Base-by-base conservation (phyloP, 177 flowering plant genomes). In the Vitis hybrid region DNA sequence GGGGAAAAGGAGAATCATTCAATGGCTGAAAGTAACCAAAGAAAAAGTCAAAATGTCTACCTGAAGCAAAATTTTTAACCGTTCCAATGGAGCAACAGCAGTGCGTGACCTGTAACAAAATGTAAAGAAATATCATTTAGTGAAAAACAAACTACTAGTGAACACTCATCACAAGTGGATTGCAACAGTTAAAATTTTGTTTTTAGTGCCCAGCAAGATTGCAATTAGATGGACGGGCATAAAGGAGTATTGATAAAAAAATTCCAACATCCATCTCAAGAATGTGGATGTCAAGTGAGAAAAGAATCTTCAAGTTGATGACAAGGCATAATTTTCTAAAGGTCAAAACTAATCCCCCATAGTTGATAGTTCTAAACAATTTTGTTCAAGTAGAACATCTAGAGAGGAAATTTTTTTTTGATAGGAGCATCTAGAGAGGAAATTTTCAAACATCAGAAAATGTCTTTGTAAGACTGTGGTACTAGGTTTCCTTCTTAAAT, bases 1-100 rank as follows among this genome's bases (percentile, higher is more conserved):
- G 64, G 24, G 32, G 52, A n/a, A 55, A 48, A 12, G 13, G 12
- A n/a, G 16, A 55, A 46, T 35, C 52, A 49, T 58, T 51, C 51
- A 11, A 30, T 16, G 11, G 1, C 48, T 19, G 51, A 24, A 63
- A 46, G 51, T 8, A 16, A 21, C 32, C 54, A 35, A 27, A 60
- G 18, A 13, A 51, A 57, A 40, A 40, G n/a, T 12, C 30, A 55
- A 65, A 19, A 58, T 65, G 24, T 46, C 40, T 75, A 93, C 98
- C 98, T 94, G 98, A 2, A 92, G 92, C 81, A 94, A 74, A 50
- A 93, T 93, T 70, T 93, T 93, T 50, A 93, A 30, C 62, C 98
- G 82, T 75, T 93, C 98, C 70, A 93, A 75, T 12, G 98, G 98
- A 70, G 98, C 98, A 77, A 93, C 98, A 73, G 98, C 93, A 62